Percentiles rank a stretch among this genome's conserved stretches.
Evolutionary conservation across 441 rosid genomes (phyloP).

Genomic region (Pelargonium fulgidum): DNA sequence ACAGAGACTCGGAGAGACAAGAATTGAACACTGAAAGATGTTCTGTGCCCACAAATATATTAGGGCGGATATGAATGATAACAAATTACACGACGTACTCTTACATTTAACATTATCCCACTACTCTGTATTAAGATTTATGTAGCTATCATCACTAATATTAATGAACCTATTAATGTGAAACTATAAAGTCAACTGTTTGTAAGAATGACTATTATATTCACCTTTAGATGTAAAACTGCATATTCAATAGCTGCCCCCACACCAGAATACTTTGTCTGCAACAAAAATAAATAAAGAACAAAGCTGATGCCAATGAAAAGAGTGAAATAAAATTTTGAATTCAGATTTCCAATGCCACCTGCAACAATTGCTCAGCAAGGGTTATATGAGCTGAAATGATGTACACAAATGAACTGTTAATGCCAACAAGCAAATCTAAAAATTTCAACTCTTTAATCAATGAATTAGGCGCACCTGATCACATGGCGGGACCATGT

Average conservation of each 20-base stretch:
- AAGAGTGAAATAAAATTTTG: neutral
- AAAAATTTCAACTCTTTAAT: neutral
- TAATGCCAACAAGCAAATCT: neutral
- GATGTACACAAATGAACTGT: neutral
- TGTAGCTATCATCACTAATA: neutral
- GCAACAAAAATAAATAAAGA: neutral
- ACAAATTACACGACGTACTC: too few relatives aligned
- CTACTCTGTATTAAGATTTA: too few relatives aligned
- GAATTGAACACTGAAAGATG: too few relatives aligned
- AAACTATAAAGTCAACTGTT: neutral
- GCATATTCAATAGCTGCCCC: constrained; percentile 94
- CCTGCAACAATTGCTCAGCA: neutral
- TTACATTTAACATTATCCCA: too few relatives aligned
- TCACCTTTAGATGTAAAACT: constrained; percentile 89
- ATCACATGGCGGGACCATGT: constrained; percentile 82
- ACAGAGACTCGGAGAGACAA: too few relatives aligned
- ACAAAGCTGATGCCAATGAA: neutral
- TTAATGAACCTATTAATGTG: neutral
- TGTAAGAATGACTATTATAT: neutral
- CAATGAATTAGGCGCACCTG: constrained; percentile 45
- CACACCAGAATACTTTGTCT: constrained; percentile 44
- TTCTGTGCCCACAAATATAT: too few relatives aligned
- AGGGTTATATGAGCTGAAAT: neutral
- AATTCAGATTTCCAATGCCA: neutral
- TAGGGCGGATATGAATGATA: too few relatives aligned